phyloP scores from a whole-genome alignment of 140 eudicot species.

The Oenanthe javanica region DNA sequence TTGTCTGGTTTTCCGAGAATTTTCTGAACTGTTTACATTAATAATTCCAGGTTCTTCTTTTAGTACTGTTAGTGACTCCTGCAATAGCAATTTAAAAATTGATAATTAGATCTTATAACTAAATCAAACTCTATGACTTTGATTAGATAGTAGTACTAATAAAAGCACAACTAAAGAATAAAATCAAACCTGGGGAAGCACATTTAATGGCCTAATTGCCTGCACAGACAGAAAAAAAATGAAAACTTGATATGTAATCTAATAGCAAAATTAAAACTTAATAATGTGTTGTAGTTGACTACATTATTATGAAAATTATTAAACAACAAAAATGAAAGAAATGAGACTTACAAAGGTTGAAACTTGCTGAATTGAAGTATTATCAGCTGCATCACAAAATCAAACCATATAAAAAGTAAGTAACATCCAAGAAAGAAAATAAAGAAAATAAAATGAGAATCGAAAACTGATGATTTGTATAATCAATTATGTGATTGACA shows the following conservation, averaged over 20 bases:
- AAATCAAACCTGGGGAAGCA: conserved; percentile 37
- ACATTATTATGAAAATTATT: background rate
- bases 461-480: background rate
- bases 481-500: no score
- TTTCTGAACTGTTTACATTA: conserved; percentile 28
- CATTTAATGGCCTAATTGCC: conserved; percentile 35
- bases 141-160: background rate
- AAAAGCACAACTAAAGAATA: background rate
- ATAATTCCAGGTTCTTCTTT: conserved; percentile 37
- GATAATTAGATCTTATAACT: background rate
- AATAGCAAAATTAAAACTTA: background rate
- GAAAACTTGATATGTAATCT: background rate
- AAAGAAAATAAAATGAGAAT: background rate
- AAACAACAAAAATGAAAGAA: background rate
- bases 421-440: background rate
- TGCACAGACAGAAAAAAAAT: conserved; percentile 4
- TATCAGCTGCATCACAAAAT: conserved; percentile 2
- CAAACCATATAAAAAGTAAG: background rate
- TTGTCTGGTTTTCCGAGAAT: conserved; percentile 30
- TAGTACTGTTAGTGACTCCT: conserved; percentile 28
- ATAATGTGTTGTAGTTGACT: background rate
- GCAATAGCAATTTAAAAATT: background rate
- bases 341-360: conserved; percentile 40
- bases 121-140: background rate
- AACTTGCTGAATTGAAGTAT: conserved; percentile 6